A percentile compares a stretch with the other conserved stretches of the same genome.
Evolutionary conservation across 2,329 filamentous ascomycete species (phyloP).

Genomic region (Leptographium procerum): DNA sequence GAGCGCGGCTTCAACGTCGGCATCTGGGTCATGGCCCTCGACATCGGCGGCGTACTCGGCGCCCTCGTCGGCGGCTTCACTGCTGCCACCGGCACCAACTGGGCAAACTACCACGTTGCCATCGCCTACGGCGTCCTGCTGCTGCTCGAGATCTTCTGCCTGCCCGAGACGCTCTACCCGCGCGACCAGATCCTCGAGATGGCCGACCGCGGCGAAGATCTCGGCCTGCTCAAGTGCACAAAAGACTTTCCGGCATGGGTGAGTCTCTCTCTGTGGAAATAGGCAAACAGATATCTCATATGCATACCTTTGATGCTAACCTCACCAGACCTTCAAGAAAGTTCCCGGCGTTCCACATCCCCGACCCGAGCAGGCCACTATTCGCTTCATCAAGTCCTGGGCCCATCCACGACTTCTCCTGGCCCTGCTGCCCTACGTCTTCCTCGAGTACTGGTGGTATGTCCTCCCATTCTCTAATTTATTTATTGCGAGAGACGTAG

Average conservation of each 20-base stretch:
- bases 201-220: not conserved
- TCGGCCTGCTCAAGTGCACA: not conserved
- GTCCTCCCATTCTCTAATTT: conserved; percentile 16
- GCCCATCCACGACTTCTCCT: conserved; percentile 37
- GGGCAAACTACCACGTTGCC: conserved; percentile 2
- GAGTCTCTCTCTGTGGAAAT: conserved; percentile 24
- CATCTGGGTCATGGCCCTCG: conserved; percentile 1
- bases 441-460: conserved; percentile 43
- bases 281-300: too few relatives aligned
- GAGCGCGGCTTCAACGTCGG: conserved; percentile 1
- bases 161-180: conserved; percentile 1
- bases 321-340: not conserved
- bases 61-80: conserved; percentile 1
- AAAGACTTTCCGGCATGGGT: conserved; percentile 23
- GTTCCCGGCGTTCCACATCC: not conserved
- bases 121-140: conserved; percentile 1
- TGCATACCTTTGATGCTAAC: not conserved
- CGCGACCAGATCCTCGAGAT: not conserved
- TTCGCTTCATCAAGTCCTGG: conserved; percentile 1
- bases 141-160: not conserved
- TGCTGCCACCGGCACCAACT: not conserved
- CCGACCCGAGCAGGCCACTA: not conserved
- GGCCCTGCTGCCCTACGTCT: conserved; percentile 40
- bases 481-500: too few relatives aligned
- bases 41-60: not conserved